phyloP scores from a whole-genome alignment of 306 rosid species.

The Casuarina glauca region DNA sequence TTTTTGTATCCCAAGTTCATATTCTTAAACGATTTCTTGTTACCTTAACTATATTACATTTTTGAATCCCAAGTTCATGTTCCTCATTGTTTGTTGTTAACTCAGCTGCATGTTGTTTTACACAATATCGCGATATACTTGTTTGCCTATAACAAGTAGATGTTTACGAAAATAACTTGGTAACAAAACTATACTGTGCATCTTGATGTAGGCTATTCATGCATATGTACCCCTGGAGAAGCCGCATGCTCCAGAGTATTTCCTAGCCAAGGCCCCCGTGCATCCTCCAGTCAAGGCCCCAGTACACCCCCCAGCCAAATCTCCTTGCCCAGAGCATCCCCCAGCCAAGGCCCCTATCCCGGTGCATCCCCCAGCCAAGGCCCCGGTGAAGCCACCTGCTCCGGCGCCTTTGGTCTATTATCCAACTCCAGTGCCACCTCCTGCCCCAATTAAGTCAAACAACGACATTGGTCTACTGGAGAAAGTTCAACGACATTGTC shows the following conservation, averaged over 20 bases:
- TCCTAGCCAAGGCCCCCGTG: conserved; percentile 27
- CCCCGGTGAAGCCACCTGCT: conserved; percentile 28
- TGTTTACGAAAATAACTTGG: not conserved
- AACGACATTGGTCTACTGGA: no score
- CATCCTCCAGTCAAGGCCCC: not conserved
- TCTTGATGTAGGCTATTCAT: conserved; percentile 37
- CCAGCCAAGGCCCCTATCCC: conserved; percentile 22
- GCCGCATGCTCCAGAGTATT: not conserved
- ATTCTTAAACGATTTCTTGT: no score
- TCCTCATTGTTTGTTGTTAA: not conserved
- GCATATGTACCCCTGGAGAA: conserved; percentile 19
- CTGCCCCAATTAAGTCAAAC: conserved; percentile 45
- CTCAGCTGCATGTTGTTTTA: not conserved
- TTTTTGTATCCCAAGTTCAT: no score
- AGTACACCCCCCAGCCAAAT: no score
- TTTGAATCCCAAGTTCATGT: not conserved
- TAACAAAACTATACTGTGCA: not conserved
- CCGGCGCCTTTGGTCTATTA: conserved; percentile 22
- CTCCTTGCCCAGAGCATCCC: no score
- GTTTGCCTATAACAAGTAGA: not conserved
- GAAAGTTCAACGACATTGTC: not conserved
- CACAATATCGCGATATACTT: not conserved
- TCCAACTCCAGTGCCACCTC: conserved; percentile 40
- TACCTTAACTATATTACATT: not conserved
- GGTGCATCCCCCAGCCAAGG: not conserved